Conservation (phyloP, 2,329 filamentous ascomycete species). For the Aspergillus latus region DNA sequence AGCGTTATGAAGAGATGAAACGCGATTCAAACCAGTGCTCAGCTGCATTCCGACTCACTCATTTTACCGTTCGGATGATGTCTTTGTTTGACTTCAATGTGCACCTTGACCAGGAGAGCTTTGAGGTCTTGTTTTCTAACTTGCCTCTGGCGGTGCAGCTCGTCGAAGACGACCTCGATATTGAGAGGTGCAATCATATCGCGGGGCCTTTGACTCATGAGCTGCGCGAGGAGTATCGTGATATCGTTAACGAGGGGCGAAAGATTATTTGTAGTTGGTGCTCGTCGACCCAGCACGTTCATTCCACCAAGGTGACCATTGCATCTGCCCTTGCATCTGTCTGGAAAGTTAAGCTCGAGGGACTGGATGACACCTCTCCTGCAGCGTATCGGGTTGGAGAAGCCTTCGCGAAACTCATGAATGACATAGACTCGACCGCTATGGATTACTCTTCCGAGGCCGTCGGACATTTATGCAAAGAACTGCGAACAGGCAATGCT, state of each 20-base stretch:
- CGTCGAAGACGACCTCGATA: slow-evolving; percentile 60
- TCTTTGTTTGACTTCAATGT: slow-evolving; percentile 39
- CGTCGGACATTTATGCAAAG: slow-evolving; percentile 36
- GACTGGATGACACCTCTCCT: slow-evolving; percentile 31
- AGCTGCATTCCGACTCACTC: slow-evolving; percentile 70
- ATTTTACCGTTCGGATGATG: slow-evolving; percentile 66
- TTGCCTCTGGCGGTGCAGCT: slow-evolving; percentile 57
- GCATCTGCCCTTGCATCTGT: slow-evolving; percentile 27
- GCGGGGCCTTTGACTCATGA: slow-evolving; percentile 51
- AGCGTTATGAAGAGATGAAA: slow-evolving; percentile 36
- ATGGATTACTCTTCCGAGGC: slow-evolving; percentile 31
- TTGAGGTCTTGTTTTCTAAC: slow-evolving; percentile 49
- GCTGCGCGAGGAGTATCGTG: slow-evolving; percentile 53
- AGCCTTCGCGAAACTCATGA: slow-evolving; percentile 42
- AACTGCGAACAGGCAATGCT: slow-evolving; percentile 41
- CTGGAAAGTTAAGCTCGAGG: slow-evolving; percentile 39
- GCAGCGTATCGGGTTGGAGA: slow-evolving; percentile 42
- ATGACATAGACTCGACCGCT: slow-evolving; percentile 30
- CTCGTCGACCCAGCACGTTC: slow-evolving; percentile 20
- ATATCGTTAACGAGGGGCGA: slow-evolving; percentile 54
- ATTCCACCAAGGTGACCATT: slow-evolving; percentile 19
- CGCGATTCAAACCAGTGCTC: slow-evolving; percentile 71
- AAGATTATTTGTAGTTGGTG: slow-evolving; percentile 49
- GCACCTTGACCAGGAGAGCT: slow-evolving; percentile 32
- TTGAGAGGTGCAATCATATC: slow-evolving; percentile 56